phyloP scores from a whole-genome alignment of 2,329 filamentous ascomycete species.

The Aspergillus pseudoterreus region DNA sequence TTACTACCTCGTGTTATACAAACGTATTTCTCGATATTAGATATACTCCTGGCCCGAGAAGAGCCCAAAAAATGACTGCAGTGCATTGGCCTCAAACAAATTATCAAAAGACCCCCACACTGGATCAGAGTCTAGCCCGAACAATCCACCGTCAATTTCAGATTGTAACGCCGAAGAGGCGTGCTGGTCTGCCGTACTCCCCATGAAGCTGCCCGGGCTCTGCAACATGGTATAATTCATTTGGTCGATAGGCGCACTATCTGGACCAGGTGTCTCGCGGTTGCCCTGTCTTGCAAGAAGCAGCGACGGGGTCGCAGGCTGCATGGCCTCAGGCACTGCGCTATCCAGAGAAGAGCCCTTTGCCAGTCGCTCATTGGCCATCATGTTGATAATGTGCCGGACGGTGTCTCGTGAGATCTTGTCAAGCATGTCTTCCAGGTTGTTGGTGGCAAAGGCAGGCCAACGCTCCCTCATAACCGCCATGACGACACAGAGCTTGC shows the following conservation, averaged over 20 bases:
- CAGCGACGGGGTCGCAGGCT: background rate
- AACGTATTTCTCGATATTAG: background rate
- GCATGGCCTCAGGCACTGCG: background rate
- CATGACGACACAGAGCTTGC: slow-evolving; percentile 3
- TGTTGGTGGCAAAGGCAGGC: slow-evolving; percentile 1
- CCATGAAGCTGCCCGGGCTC: background rate
- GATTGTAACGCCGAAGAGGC: background rate
- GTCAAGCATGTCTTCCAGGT: slow-evolving; percentile 1
- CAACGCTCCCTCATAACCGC: slow-evolving; percentile 1
- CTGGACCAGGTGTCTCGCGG: background rate
- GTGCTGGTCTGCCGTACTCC: background rate
- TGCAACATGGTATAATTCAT: background rate
- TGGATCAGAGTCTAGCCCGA: background rate
- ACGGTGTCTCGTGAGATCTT: slow-evolving; percentile 1
- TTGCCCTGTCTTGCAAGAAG: background rate
- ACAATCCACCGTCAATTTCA: background rate
- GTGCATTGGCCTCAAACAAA: slow-evolving; percentile 1
- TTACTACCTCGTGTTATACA: no score
- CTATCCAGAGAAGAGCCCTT: background rate
- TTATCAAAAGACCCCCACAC: slow-evolving; percentile 1
- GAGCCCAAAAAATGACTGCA: background rate
- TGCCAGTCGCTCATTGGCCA: background rate
- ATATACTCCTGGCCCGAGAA: slow-evolving; percentile 2
- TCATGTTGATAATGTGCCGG: background rate
- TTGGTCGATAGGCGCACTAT: background rate